These are phyloP conservation scores for Cyphellophora europaea DNA, from an alignment of 2,329 filamentous ascomycete genomes.

Conservation along the genomic window DNA sequence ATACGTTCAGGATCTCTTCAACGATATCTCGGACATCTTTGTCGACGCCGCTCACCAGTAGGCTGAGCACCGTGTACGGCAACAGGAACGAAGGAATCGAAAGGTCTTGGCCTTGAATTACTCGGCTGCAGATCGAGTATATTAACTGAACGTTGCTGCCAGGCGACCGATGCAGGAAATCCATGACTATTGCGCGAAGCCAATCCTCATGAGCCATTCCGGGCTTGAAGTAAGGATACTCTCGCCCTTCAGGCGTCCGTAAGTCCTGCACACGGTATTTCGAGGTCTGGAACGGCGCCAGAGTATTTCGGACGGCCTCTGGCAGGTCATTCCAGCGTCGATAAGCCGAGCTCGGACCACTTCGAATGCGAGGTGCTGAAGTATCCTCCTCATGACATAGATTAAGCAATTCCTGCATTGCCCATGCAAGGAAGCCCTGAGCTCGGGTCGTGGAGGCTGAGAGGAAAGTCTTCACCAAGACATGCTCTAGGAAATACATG, in stretches of 20 bases:
- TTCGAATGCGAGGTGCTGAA: constrained; percentile 17
- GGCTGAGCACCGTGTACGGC: constrained; percentile 76
- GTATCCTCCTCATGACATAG: constrained; percentile 55
- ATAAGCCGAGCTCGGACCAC: constrained; percentile 6
- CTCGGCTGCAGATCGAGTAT: constrained; percentile 70
- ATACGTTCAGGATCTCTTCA: constrained; percentile 64
- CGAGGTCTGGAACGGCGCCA: constrained; percentile 83
- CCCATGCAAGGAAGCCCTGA: constrained; percentile 86
- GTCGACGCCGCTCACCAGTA: constrained; percentile 64
- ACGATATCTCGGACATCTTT: constrained; percentile 54
- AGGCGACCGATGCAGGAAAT: constrained; percentile 70
- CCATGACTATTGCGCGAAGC: constrained; percentile 71
- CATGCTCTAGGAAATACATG: constrained; percentile 73
- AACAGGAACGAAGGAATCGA: constrained; percentile 81
- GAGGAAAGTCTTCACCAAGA: constrained; percentile 83
- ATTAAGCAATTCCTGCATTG: constrained; percentile 83
- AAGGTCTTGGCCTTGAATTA: constrained; percentile 77
- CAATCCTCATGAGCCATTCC: constrained; percentile 63
- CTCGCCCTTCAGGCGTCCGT: constrained; percentile 31
- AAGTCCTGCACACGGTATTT: constrained; percentile 59
- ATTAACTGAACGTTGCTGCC: constrained; percentile 65
- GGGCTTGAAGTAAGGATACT: constrained; percentile 68
- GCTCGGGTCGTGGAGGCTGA: constrained; percentile 79
- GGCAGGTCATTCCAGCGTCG: constrained; percentile 62
- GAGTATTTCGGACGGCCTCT: constrained; percentile 64